Evolutionary conservation across 2,329 filamentous ascomycete genomes (phyloP).

Genomic region (Epichloe typhina): DNA sequence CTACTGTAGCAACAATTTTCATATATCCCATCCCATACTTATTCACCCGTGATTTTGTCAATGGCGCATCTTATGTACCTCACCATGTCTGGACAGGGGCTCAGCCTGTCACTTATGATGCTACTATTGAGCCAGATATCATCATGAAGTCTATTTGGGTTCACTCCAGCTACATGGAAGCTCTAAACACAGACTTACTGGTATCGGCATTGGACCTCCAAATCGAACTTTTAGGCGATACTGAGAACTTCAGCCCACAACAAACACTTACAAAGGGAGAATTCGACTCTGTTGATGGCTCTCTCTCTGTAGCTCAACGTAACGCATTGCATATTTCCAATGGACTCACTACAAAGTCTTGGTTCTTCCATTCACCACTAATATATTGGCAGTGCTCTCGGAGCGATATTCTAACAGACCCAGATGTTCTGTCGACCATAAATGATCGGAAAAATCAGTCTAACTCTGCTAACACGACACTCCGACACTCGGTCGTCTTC

Average conservation of each 20-base stretch:
- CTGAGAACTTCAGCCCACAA: conserved; percentile 41
- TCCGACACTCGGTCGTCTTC: conserved; percentile 68
- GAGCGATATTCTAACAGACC: conserved; percentile 43
- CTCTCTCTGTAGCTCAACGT: conserved; percentile 28
- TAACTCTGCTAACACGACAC: conserved; percentile 58
- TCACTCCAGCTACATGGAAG: conserved; percentile 69
- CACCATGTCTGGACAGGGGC: conserved; percentile 74
- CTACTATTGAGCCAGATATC: conserved; percentile 48
- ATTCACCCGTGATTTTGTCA: conserved; percentile 57
- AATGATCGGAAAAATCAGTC: conserved; percentile 48
- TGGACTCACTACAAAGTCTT: conserved; percentile 47
- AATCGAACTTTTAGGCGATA: conserved; percentile 51
- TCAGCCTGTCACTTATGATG: conserved; percentile 43
- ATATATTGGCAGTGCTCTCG: conserved; percentile 67
- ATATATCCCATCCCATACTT: conserved; percentile 67
- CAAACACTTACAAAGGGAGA: conserved; percentile 15
- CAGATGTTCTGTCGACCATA: conserved; percentile 53
- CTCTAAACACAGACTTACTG: conserved; percentile 52
- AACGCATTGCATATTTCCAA: conserved; percentile 46
- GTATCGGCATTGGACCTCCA: conserved; percentile 56
- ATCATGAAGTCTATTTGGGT: conserved; percentile 74
- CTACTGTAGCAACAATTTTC: conserved; percentile 54
- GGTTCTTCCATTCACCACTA: conserved; percentile 73
- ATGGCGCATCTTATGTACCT: conserved; percentile 57
- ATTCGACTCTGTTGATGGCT: conserved; percentile 15